Percentiles rank a stretch among this genome's conserved stretches.
These are phyloP conservation scores for Niveomyces coronatus DNA, from an alignment of 2,329 filamentous ascomycete genomes.

Conservation along the genomic window DNA sequence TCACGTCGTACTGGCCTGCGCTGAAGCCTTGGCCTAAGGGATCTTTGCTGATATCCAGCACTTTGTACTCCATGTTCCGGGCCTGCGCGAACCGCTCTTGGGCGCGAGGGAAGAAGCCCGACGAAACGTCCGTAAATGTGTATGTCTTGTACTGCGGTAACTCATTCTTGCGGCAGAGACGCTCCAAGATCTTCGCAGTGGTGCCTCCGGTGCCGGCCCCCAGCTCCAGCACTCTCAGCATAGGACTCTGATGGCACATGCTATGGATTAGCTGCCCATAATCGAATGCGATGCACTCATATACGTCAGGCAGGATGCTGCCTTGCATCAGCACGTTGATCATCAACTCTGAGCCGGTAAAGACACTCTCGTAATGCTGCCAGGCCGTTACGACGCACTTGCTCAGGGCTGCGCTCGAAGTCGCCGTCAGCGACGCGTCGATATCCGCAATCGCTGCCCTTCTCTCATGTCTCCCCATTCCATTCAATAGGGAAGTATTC, in stretches of 20 bases:
- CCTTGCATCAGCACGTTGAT: too few species aligned
- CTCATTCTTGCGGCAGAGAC: slow-evolving; percentile 11
- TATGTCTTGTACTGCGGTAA: slow-evolving; percentile 17
- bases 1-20: slow-evolving; percentile 23
- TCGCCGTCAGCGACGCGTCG: too few species aligned
- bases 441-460: too few species aligned
- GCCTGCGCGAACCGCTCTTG: slow-evolving; percentile 17
- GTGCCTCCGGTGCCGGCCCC: slow-evolving; percentile 29
- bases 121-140: slow-evolving; percentile 21
- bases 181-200: slow-evolving; percentile 22
- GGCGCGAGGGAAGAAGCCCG: slow-evolving; percentile 18
- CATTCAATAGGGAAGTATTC: too few species aligned
- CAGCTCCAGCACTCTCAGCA: slow-evolving; percentile 29
- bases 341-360: too few species aligned
- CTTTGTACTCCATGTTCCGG: slow-evolving; percentile 8
- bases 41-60: slow-evolving; percentile 13
- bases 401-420: too few species aligned
- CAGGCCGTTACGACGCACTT: too few species aligned
- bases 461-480: too few species aligned
- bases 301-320: too few species aligned
- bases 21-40: slow-evolving; percentile 22
- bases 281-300: too few species aligned
- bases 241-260: slow-evolving; percentile 16
- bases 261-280: slow-evolving; percentile 15
- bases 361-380: too few species aligned